Evolutionary conservation across 768 basidiomycete genomes (phyloP).

Genomic region (Rhizopogon vesiculosus): DNA sequence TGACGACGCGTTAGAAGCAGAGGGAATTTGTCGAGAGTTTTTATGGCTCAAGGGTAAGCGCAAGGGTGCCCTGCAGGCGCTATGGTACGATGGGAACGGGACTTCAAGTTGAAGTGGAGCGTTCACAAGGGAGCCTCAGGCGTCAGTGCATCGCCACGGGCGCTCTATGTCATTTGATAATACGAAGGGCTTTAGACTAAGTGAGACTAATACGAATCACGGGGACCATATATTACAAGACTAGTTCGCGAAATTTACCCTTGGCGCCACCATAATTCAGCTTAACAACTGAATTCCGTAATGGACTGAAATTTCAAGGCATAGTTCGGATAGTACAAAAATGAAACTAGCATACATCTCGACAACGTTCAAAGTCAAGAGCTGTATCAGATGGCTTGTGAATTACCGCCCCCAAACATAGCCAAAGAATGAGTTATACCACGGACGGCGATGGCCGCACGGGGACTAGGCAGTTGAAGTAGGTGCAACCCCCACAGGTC

Average conservation of each 20-base stretch:
- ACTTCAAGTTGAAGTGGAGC: neutral
- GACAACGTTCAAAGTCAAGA: neutral
- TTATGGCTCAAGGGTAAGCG: neutral
- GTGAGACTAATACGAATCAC: too few species aligned
- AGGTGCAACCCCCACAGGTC: constrained; percentile 30
- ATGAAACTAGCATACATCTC: too few species aligned
- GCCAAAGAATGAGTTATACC: too few species aligned
- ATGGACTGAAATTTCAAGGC: too few species aligned
- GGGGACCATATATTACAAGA: too few species aligned
- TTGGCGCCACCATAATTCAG: too few species aligned
- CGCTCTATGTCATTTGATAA: neutral
- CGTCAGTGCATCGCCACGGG: neutral
- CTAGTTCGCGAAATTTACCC: too few species aligned
- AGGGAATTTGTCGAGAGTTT: too few species aligned
- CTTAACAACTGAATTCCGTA: too few species aligned
- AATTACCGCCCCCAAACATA: neutral
- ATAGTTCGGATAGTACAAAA: too few species aligned
- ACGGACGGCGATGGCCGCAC: neutral
- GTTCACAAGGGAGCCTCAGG: neutral
- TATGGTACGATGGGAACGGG: neutral
- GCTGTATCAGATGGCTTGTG: neutral
- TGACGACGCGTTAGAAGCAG: neutral
- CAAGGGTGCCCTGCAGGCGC: neutral
- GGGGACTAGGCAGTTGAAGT: neutral
- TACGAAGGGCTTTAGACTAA: too few species aligned